Evolutionary conservation across 768 basidiomycete species (phyloP).

Genomic region (Macrolepiota fuliginosa): DNA sequence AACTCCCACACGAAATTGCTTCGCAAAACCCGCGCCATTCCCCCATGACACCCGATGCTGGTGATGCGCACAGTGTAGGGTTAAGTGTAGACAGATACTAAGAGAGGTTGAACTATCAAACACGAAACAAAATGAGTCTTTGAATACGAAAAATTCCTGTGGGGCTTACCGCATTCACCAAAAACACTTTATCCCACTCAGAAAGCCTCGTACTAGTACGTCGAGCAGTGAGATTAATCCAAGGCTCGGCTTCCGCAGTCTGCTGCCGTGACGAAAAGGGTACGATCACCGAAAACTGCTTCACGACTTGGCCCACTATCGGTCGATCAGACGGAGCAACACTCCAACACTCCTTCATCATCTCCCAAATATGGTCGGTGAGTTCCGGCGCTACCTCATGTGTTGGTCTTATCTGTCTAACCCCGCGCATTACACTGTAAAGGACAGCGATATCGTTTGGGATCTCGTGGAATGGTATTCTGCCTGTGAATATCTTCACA

Average conservation of each 20-base stretch:
- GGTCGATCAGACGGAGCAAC: background rate
- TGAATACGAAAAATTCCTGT: no score
- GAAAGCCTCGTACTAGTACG: background rate
- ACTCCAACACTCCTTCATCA: constrained; percentile 2
- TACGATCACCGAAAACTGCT: background rate
- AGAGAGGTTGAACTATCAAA: no score
- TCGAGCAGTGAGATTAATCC: background rate
- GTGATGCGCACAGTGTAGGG: no score
- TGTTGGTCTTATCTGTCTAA: constrained; percentile 12
- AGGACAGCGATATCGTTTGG: constrained; percentile 19
- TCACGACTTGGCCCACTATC: background rate
- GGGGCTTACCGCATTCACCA: background rate
- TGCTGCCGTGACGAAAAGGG: background rate
- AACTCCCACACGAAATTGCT: no score
- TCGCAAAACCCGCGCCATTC: no score
- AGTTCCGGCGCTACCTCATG: background rate
- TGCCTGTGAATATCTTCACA: constrained; percentile 18
- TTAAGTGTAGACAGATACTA: no score
- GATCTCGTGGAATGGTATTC: constrained; percentile 19
- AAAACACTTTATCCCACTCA: background rate
- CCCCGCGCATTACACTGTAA: constrained; percentile 15
- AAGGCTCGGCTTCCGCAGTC: background rate
- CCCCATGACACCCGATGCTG: no score
- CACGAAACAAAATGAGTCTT: no score
- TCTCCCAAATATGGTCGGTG: background rate